Evolutionary conservation across 352 stramenopile genomes (phyloP).

Genomic region (Thraustochytrium striatum): DNA sequence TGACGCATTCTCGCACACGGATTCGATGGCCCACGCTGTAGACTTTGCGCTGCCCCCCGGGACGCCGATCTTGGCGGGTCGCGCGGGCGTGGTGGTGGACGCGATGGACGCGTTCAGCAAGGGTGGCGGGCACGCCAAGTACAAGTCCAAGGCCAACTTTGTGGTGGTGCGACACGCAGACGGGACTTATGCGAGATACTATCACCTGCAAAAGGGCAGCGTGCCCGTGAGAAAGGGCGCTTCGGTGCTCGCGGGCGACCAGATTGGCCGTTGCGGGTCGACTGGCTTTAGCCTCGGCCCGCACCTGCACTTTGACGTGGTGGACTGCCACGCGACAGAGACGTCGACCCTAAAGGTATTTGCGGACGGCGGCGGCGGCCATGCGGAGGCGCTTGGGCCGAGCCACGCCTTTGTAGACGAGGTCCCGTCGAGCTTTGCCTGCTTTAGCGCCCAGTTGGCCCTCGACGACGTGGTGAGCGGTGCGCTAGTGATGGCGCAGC

Average conservation of each 20-base stretch:
- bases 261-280: conserved; percentile 53
- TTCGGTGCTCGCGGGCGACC: conserved; percentile 21
- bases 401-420: not conserved
- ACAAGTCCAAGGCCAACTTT: conserved; percentile 54
- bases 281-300: conserved; percentile 54
- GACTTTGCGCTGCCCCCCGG: conserved; percentile 54
- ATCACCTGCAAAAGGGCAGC: conserved; percentile 50
- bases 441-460: not conserved
- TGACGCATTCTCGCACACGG: conserved; percentile 50
- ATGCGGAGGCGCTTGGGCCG: too few relatives aligned
- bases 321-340: conserved; percentile 54
- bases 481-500: not conserved
- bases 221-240: conserved; percentile 48
- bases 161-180: conserved; percentile 55
- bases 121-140: conserved; percentile 44
- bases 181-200: conserved; percentile 55
- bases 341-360: conserved; percentile 50
- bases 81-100: conserved; percentile 53
- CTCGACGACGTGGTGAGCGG: not conserved
- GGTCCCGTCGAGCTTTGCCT: conserved; percentile 21
- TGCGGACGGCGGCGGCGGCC: too few relatives aligned
- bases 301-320: conserved; percentile 57
- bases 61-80: conserved; percentile 52
- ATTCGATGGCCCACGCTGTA: conserved; percentile 52
- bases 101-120: conserved; percentile 50